Evolutionary conservation across 1,139 yeast genomes (phyloP).

Genomic region (Entelexis paramagnoliae): DNA sequence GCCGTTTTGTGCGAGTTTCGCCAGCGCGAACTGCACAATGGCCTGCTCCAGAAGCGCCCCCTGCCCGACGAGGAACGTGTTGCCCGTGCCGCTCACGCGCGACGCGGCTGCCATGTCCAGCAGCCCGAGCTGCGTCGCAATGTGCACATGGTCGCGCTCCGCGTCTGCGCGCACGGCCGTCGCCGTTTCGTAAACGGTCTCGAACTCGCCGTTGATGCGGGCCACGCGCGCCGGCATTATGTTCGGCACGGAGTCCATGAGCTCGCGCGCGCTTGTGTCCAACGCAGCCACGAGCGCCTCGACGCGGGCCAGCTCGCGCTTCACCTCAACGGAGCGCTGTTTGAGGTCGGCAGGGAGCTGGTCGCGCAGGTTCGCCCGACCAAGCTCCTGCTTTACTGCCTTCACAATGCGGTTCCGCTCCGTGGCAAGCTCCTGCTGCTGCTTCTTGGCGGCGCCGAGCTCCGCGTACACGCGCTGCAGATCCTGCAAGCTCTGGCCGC

Average conservation of each 20-base stretch:
- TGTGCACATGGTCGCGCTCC: conserved; percentile 51
- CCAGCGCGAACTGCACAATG: conserved; percentile 63
- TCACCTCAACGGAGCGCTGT: conserved; percentile 33
- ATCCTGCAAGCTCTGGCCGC: conserved; percentile 32
- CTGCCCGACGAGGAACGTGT: conserved; percentile 77
- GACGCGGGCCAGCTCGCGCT: conserved; percentile 32
- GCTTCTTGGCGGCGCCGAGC: conserved; percentile 23
- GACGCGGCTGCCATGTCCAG: conserved; percentile 67
- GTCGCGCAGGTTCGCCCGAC: conserved; percentile 9
- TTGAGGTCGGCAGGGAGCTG: conserved; percentile 27
- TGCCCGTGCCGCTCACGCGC: conserved; percentile 69
- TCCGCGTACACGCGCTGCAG: conserved; percentile 28
- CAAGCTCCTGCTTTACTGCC: conserved; percentile 13
- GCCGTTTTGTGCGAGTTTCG: conserved; percentile 53
- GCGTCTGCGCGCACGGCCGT: conserved; percentile 10
- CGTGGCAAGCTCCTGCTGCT: conserved; percentile 26
- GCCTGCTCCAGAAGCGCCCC: conserved; percentile 91
- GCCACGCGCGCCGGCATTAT: conserved; percentile 39
- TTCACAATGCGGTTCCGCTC: conserved; percentile 27
- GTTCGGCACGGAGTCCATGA: conserved; percentile 59
- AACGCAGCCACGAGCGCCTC: conserved; percentile 26
- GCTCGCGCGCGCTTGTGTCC: conserved; percentile 30
- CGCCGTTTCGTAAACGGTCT: conserved; percentile 25
- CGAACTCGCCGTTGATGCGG: conserved; percentile 25
- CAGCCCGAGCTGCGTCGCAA: conserved; percentile 52